Evolutionary conservation across 345 rosid genomes (phyloP), one percentile per base, ranked within the genome.

Genomic region (Corchorus capsularis): DNA sequence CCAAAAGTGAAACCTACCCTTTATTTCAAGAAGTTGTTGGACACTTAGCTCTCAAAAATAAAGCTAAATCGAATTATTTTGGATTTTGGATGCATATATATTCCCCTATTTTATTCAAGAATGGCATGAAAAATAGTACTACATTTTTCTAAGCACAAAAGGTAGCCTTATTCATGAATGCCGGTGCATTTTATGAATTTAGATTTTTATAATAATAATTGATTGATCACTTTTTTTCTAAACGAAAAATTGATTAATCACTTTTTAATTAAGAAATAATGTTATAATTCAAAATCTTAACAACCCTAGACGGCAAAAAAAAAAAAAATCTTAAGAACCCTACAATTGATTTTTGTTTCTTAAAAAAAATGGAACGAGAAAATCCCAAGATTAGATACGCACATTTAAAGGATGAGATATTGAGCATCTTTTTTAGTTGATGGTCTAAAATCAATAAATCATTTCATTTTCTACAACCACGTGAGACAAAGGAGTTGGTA

Each of bases 351-450:
- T 39, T 39, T 2, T n/a, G 27, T 1, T 45, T 4, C 6, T 47
- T 12, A 64, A 41, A 65, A 20, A 39, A 63, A 15, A 63, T 6
- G 0, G 22, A n/a, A 6, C 17, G 35, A 62, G 19, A 47, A 22
- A 46, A 46, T 22, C 39, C 6, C 14, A 13, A 46, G 27, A 67
- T 14, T 46, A 67, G 39, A 46, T 47, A 27, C 6, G 19, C 56
- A 14, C 41, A 67, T 47, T 67, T 67, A 47, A 67, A 68, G 49
- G 41, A 27, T 68, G 20, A 68, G 72, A 68, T 68, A 4, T 68
- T 22, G 72, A 27, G 56, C 41, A 47, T 67, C 59, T 69, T 67
- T 67, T 46, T 22, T 47, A 47, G 56, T 67, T 47, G 41, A 4
- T 22, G 56, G 7, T 13, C 57, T 14, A 15, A 22, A 20, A 22